phyloP scores from a whole-genome alignment of 2,329 filamentous ascomycete species.

The Torrubiella hemipterigena region DNA sequence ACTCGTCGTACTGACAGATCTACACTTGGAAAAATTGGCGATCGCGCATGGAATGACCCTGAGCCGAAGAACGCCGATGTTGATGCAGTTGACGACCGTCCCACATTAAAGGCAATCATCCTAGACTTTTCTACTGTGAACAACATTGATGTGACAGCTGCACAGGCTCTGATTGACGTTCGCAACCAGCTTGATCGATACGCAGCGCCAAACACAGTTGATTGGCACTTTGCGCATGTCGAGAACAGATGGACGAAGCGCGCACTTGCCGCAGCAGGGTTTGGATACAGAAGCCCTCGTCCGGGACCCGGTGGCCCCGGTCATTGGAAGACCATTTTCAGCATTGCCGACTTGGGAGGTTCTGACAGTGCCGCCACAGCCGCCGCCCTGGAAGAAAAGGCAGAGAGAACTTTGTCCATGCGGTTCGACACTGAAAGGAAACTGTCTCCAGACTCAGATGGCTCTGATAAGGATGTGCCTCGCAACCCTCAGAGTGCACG shows the following conservation, averaged over 20 bases:
- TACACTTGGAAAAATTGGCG: slow-evolving; percentile 32
- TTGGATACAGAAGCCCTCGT: slow-evolving; percentile 28
- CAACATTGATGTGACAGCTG: slow-evolving; percentile 41
- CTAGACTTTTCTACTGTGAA: slow-evolving; percentile 45
- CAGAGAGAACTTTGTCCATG: slow-evolving; percentile 2
- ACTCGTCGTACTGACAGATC: slow-evolving; percentile 32
- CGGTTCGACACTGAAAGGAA: slow-evolving; percentile 9
- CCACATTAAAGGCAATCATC: slow-evolving; percentile 41
- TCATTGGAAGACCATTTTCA: slow-evolving; percentile 69
- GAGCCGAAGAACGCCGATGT: slow-evolving; percentile 22
- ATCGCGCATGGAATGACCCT: slow-evolving; percentile 47
- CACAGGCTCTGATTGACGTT: slow-evolving; percentile 41
- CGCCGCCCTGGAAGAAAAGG: slow-evolving; percentile 52
- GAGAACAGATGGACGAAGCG: slow-evolving; percentile 43
- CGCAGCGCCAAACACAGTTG: slow-evolving; percentile 29
- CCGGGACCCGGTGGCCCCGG: slow-evolving; percentile 11
- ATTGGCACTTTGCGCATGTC: slow-evolving; percentile 41
- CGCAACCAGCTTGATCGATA: slow-evolving; percentile 40
- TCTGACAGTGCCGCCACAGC: slow-evolving; percentile 43
- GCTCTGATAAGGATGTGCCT: slow-evolving; percentile 15
- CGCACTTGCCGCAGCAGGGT: slow-evolving; percentile 41
- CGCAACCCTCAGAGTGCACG: slow-evolving; percentile 15
- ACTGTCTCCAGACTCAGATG: slow-evolving; percentile 7
- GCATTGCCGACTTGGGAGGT: slow-evolving; percentile 76
- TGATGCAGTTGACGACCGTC: slow-evolving; percentile 23